phyloP scores from a whole-genome alignment of 768 basidiomycete genomes.

The Boletus vermiculosoides region DNA sequence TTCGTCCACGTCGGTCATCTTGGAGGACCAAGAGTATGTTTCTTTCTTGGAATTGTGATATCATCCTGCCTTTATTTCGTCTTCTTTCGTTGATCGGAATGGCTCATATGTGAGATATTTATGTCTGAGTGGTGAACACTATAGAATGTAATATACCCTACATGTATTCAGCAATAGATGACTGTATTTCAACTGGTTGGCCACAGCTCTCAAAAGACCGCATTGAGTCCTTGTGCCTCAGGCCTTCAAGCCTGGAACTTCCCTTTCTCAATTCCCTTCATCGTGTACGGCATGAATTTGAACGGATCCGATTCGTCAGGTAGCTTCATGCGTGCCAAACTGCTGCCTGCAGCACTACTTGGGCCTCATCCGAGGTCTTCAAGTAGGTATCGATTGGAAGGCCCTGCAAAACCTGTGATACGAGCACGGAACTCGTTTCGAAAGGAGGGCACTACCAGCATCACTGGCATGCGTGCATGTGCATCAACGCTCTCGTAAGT shows the following conservation, averaged over 20 bases:
- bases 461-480: no score
- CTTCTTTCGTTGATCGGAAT: not conserved
- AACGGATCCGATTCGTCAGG: no score
- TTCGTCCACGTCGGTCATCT: constrained; percentile 2
- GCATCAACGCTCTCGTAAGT: no score
- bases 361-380: no score
- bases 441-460: no score
- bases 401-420: no score
- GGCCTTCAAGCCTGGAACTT: not conserved
- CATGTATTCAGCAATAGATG: not conserved
- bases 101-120: not conserved
- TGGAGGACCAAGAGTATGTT: constrained; percentile 22
- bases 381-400: no score
- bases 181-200: not conserved
- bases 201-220: not conserved
- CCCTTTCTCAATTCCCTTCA: no score
- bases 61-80: not conserved
- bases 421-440: no score
- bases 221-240: not conserved
- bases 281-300: no score
- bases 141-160: not conserved
- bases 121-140: not conserved
- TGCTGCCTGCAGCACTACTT: no score
- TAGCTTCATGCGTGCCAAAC: no score
- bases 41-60: constrained; percentile 27